phyloP scores from a whole-genome alignment of 176 grass and related monocot genomes.

The Oryza officinalis region DNA sequence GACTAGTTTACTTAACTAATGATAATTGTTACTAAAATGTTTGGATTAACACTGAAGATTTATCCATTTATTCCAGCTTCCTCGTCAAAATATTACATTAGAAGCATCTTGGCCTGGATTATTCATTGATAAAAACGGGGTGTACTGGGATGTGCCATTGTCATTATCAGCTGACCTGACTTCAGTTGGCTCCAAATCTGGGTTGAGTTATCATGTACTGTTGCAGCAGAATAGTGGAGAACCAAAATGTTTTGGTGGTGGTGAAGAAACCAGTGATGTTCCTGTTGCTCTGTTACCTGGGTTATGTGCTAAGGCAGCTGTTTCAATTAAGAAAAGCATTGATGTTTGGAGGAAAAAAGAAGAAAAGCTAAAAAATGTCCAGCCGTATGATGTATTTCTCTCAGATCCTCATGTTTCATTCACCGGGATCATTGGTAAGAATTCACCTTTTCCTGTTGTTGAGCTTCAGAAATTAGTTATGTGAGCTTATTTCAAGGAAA shows the following conservation, averaged over 20 bases:
- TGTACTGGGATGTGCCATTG: constrained; percentile 85
- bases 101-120: constrained; percentile 81
- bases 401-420: constrained; percentile 84
- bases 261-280: constrained; percentile 52
- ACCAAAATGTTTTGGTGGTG: constrained; percentile 64
- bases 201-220: constrained; percentile 85
- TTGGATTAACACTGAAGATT: constrained; percentile 32
- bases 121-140: constrained; percentile 81
- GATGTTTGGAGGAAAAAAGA: constrained; percentile 87
- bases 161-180: constrained; percentile 82
- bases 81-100: constrained; percentile 66
- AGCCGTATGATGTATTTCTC: constrained; percentile 86
- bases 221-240: constrained; percentile 82
- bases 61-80: constrained; percentile 61
- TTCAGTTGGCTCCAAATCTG: constrained; percentile 71
- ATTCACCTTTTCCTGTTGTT: constrained; percentile 19
- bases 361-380: constrained; percentile 85
- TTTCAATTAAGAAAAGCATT: constrained; percentile 77
- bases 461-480: constrained; percentile 4
- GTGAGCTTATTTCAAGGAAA: constrained; percentile 20
- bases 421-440: constrained; percentile 74
- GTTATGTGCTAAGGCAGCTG: constrained; percentile 68
- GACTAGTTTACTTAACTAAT: constrained; percentile 18
- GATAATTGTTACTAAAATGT: constrained; percentile 8
- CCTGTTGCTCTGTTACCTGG: constrained; percentile 70